These are phyloP conservation scores for Ophidiomyces ophidiicola DNA, from an alignment of 2,329 filamentous ascomycete species.

Conservation along the genomic window DNA sequence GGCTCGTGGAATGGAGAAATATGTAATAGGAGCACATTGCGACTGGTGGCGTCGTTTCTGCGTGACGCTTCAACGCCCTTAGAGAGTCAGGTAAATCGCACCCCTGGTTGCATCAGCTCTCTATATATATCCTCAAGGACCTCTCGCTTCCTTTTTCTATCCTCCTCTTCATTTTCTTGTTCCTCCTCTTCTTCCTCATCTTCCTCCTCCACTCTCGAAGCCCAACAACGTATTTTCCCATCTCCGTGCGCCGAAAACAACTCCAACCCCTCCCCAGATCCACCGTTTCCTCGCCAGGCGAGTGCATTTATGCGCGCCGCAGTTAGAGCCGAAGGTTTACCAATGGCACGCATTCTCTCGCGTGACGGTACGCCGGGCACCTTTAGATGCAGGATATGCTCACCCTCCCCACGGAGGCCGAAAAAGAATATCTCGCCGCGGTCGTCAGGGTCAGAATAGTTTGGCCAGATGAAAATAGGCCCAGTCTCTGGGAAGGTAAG, in stretches of 20 bases:
- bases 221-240: conserved; percentile 72
- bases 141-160: conserved; percentile 58
- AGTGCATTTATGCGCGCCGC: conserved; percentile 59
- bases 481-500: conserved; percentile 22
- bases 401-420: conserved; percentile 60
- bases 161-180: conserved; percentile 39
- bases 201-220: conserved; percentile 45
- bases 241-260: conserved; percentile 77
- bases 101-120: conserved; percentile 59
- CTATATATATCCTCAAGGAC: conserved; percentile 68
- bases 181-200: conserved; percentile 35
- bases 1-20: background rate
- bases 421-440: conserved; percentile 61
- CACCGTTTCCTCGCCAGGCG: conserved; percentile 57
- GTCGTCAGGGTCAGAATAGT: conserved; percentile 55
- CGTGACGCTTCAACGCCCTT: background rate
- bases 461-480: conserved; percentile 63
- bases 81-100: conserved; percentile 44
- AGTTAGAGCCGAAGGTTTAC: conserved; percentile 37
- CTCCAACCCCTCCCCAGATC: conserved; percentile 46
- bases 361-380: conserved; percentile 43
- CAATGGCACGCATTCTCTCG: conserved; percentile 23
- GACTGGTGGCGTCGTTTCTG: background rate
- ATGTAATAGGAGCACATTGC: too few species aligned
- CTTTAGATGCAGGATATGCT: conserved; percentile 56